Percentiles rank a stretch among this genome's conserved stretches.
phyloP scores from a whole-genome alignment of 1,139 yeast species.

The Saccharomyces hybrid region DNA sequence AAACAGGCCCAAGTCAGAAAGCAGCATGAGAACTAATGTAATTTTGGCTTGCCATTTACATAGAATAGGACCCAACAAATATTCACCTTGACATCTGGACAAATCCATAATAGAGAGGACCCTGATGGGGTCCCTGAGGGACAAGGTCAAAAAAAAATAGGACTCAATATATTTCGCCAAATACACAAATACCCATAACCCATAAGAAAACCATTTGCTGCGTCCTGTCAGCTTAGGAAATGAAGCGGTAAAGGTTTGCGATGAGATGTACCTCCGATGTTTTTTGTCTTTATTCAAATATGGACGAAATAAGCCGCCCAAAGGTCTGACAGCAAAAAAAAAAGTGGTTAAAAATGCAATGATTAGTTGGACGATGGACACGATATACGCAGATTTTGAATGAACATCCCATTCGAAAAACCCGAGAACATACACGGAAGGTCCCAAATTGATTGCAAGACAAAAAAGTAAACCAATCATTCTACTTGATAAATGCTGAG shows the following conservation, averaged over 20 bases:
- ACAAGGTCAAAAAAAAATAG: constrained; percentile 60
- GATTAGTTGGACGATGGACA: constrained; percentile 53
- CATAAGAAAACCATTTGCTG: constrained; percentile 44
- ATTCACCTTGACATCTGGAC: constrained; percentile 58
- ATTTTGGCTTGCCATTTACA: constrained; percentile 61
- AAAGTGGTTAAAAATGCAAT: constrained; percentile 58
- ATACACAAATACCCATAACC: constrained; percentile 65
- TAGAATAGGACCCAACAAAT: constrained; percentile 40
- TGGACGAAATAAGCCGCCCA: constrained; percentile 45
- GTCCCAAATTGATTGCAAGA: constrained; percentile 45
- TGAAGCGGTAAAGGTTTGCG: constrained; percentile 45
- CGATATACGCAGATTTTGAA: constrained; percentile 42
- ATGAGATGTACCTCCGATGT: constrained; percentile 35
- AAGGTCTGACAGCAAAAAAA: constrained; percentile 55
- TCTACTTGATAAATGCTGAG: constrained; percentile 43
- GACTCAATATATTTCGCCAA: constrained; percentile 72
- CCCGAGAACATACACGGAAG: constrained; percentile 55
- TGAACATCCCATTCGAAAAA: constrained; percentile 47
- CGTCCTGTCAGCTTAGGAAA: constrained; percentile 49
- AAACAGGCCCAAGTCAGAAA: constrained; percentile 71
- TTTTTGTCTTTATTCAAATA: constrained; percentile 32
- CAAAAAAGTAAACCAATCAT: constrained; percentile 39
- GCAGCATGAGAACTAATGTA: constrained; percentile 46
- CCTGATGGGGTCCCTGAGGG: constrained; percentile 82
- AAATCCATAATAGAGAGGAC: constrained; percentile 55